A percentile compares a stretch with the other conserved stretches of the same genome.
These are phyloP conservation scores for Dactylorhiza incarnata DNA, from an alignment of 106 monocot genomes.

Conservation along the genomic window DNA sequence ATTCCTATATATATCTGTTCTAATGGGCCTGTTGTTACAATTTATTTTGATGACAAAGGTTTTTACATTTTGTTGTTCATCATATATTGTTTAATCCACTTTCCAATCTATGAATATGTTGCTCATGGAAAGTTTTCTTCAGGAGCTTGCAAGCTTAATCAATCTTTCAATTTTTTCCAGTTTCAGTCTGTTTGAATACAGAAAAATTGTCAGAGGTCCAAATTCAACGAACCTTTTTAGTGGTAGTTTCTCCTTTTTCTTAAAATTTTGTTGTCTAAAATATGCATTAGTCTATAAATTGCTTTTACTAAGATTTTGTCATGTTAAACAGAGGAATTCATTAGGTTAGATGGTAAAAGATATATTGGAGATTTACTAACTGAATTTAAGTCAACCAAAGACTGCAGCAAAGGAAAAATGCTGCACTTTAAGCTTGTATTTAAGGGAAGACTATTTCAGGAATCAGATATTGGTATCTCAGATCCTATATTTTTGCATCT, in stretches of 20 bases:
- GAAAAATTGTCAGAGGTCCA: constrained; percentile 70
- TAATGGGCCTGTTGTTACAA: too few relatives aligned
- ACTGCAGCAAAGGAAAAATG: constrained; percentile 86
- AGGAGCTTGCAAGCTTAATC: constrained; percentile 94
- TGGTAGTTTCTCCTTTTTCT: constrained; percentile 59
- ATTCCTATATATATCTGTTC: too few relatives aligned
- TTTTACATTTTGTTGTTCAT: not conserved
- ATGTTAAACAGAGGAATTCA: constrained; percentile 72
- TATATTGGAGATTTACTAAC: constrained; percentile 86
- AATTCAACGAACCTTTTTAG: too few relatives aligned
- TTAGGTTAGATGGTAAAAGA: constrained; percentile 90
- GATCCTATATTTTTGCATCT: constrained; percentile 96
- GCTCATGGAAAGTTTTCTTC: constrained; percentile 3
- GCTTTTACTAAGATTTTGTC: constrained; percentile 3
- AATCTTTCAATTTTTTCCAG: constrained; percentile 87
- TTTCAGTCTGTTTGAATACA: constrained; percentile 95
- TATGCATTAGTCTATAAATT: not conserved
- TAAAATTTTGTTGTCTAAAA: not conserved
- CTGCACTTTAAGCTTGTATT: constrained; percentile 84
- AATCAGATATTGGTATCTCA: constrained; percentile 84
- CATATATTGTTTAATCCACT: not conserved
- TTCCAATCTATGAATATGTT: not conserved
- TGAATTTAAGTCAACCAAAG: constrained; percentile 83
- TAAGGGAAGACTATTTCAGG: constrained; percentile 84
- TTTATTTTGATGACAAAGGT: not conserved